Evolutionary conservation across 805 yeast genomes (phyloP).

Genomic region (Monosporozyma yasuniensis): DNA sequence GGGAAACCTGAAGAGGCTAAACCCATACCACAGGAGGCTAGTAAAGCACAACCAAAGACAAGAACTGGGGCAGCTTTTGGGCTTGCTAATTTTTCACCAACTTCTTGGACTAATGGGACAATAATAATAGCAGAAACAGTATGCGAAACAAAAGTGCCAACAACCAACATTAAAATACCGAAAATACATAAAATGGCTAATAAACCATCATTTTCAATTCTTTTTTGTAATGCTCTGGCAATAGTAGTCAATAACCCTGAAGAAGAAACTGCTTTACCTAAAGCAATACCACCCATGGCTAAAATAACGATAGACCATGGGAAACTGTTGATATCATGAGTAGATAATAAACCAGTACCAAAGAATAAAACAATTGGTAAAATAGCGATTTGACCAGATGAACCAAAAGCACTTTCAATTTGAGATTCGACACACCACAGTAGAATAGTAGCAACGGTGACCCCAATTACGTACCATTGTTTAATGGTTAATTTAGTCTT

Average conservation of each 20-base stretch:
- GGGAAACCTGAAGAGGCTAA: conserved; percentile 97
- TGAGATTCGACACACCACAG: conserved; percentile 85
- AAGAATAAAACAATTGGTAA: conserved; percentile 80
- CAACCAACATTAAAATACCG: conserved; percentile 70
- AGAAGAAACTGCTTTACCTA: conserved; percentile 89
- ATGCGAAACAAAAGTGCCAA: conserved; percentile 93
- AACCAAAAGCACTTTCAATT: conserved; percentile 68
- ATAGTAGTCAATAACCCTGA: conserved; percentile 79
- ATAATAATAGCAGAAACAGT: conserved; percentile 94
- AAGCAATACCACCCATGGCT: conserved; percentile 95
- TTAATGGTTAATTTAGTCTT: conserved; percentile 56
- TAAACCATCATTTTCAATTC: conserved; percentile 51
- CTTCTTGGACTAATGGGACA: conserved; percentile 80
- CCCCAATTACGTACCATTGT: conserved; percentile 68
- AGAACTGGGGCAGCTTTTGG: conserved; percentile 57
- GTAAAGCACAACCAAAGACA: conserved; percentile 42
- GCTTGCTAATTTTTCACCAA: conserved; percentile 60
- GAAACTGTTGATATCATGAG: conserved; percentile 85
- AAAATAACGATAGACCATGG: conserved; percentile 93
- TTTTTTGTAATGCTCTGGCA: conserved; percentile 57
- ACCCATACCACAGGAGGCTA: conserved; percentile 95
- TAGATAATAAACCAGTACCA: conserved; percentile 76
- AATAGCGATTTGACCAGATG: conserved; percentile 85
- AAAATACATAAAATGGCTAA: conserved; percentile 72
- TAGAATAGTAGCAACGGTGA: conserved; percentile 62